These are phyloP conservation scores for Capronia epimyces DNA, from an alignment of 2,329 filamentous ascomycete species.

Conservation along the genomic window DNA sequence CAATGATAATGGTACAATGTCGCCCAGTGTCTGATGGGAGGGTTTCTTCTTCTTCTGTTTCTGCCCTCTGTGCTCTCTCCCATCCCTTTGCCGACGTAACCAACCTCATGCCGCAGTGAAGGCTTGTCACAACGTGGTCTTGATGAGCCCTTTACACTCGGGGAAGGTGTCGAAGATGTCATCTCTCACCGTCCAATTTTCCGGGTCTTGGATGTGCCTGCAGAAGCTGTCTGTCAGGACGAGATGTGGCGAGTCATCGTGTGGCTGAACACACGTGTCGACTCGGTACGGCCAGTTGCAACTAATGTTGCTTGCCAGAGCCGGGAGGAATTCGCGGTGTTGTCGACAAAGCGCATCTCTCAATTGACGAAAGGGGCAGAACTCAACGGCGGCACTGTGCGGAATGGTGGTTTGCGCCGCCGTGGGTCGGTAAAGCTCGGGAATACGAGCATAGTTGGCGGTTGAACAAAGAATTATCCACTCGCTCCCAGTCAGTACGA, in stretches of 20 bases:
- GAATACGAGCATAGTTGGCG: constrained; percentile 4
- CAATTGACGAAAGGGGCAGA: constrained; percentile 10
- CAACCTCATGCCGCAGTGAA: no score
- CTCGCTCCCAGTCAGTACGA: background rate
- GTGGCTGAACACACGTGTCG: background rate
- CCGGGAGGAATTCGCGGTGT: constrained; percentile 4
- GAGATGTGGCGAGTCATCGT: background rate
- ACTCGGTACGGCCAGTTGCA: constrained; percentile 6
- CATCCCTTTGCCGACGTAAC: background rate
- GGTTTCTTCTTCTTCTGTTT: no score
- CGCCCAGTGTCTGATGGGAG: no score
- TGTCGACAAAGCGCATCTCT: constrained; percentile 8
- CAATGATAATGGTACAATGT: no score
- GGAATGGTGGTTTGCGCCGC: constrained; percentile 2
- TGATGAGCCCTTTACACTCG: constrained; percentile 5
- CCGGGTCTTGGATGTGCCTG: background rate
- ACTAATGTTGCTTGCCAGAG: constrained; percentile 3
- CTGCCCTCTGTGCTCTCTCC: no score
- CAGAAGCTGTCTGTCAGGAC: constrained; percentile 4
- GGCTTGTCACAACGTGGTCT: no score
- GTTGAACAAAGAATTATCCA: constrained; percentile 11
- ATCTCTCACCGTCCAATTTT: constrained; percentile 4
- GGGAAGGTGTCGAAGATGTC: constrained; percentile 6
- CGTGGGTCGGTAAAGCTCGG: constrained; percentile 6
- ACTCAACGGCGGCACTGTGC: constrained; percentile 6